A percentile compares a stretch with the other conserved stretches of the same genome.
phyloP scores from a whole-genome alignment of 352 stramenopile genomes.

The Phytophthora foliorum region DNA sequence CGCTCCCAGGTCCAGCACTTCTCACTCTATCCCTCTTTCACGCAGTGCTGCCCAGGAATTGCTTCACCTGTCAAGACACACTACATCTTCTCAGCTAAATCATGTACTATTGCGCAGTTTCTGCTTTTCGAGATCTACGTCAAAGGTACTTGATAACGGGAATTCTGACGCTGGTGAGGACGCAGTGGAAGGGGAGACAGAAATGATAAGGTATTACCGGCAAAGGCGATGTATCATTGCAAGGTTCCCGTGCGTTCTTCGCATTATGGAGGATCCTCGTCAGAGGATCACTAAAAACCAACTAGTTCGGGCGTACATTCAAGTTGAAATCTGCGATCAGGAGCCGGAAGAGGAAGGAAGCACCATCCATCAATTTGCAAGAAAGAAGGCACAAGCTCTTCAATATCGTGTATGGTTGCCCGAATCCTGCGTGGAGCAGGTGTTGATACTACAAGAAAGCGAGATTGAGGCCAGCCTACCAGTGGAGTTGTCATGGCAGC shows the following conservation, averaged over 20 bases:
- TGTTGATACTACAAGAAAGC: conserved; percentile 48
- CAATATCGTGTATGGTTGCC: conserved; percentile 60
- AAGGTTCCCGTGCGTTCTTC: conserved; percentile 58
- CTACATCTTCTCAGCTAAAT: conserved; percentile 26
- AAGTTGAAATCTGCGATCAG: conserved; percentile 56
- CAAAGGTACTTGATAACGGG: not conserved
- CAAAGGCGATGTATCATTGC: conserved; percentile 40
- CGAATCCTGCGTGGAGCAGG: conserved; percentile 63
- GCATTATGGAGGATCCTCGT: conserved; percentile 42
- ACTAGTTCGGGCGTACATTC: conserved; percentile 59
- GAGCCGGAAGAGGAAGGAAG: conserved; percentile 4
- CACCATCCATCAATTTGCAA: not conserved
- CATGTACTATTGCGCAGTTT: conserved; percentile 23
- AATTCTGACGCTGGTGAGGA: conserved; percentile 6
- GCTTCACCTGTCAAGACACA: conserved; percentile 28
- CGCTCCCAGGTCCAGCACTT: conserved; percentile 18
- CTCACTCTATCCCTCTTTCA: conserved; percentile 19
- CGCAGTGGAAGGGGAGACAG: not conserved
- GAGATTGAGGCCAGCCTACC: conserved; percentile 68
- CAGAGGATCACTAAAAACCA: conserved; percentile 50
- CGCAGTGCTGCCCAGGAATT: conserved; percentile 21
- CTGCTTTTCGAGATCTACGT: conserved; percentile 1
- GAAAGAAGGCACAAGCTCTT: conserved; percentile 17
- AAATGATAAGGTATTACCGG: conserved; percentile 18
- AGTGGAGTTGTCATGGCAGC: conserved; percentile 45